phyloP scores from a whole-genome alignment of 2,329 filamentous ascomycete genomes.

The Colletotrichum graminicola region DNA sequence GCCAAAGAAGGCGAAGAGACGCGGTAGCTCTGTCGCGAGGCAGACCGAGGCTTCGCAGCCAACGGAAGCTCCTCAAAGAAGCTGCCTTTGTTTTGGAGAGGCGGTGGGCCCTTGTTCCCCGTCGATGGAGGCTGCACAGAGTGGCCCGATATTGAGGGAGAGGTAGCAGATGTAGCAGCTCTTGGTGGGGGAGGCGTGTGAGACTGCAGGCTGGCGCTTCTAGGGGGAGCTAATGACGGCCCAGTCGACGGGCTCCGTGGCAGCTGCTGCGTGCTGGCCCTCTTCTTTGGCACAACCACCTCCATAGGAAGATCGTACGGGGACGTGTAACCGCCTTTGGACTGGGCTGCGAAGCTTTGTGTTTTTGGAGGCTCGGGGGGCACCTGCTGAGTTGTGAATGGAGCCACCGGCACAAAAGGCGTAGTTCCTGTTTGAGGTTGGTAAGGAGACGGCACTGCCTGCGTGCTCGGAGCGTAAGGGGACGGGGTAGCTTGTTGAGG shows the following conservation, averaged over 20 bases:
- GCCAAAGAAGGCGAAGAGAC: slow-evolving; percentile 58
- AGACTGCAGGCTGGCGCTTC: slow-evolving; percentile 71
- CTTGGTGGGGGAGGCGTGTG: slow-evolving; percentile 44
- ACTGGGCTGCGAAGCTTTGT: slow-evolving; percentile 90
- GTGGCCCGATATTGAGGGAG: slow-evolving; percentile 55
- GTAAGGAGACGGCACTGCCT: slow-evolving; percentile 44
- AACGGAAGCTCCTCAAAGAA: slow-evolving; percentile 86
- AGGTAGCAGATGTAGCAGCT: slow-evolving; percentile 29
- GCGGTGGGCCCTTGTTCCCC: slow-evolving; percentile 51
- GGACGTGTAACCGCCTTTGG: slow-evolving; percentile 92
- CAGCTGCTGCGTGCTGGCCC: slow-evolving; percentile 69
- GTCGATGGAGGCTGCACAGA: slow-evolving; percentile 49
- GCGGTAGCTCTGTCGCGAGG: slow-evolving; percentile 64
- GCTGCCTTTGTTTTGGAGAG: slow-evolving; percentile 60
- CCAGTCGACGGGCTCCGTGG: slow-evolving; percentile 52
- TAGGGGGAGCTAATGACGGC: slow-evolving; percentile 62
- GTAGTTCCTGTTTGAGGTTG: slow-evolving; percentile 42
- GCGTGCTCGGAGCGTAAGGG: slow-evolving; percentile 47
- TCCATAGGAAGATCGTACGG: slow-evolving; percentile 97
- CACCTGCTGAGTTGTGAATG: slow-evolving; percentile 47
- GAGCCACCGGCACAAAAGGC: slow-evolving; percentile 39
- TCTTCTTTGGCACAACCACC: slow-evolving; percentile 79
- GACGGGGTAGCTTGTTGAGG: slow-evolving; percentile 21
- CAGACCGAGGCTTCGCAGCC: slow-evolving; percentile 70
- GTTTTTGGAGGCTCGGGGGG: slow-evolving; percentile 67